Evolutionary conservation across 768 basidiomycete genomes (phyloP), one percentile per base, ranked within the genome.

Genomic region (Pseudohyphozyma bogoriensis): DNA sequence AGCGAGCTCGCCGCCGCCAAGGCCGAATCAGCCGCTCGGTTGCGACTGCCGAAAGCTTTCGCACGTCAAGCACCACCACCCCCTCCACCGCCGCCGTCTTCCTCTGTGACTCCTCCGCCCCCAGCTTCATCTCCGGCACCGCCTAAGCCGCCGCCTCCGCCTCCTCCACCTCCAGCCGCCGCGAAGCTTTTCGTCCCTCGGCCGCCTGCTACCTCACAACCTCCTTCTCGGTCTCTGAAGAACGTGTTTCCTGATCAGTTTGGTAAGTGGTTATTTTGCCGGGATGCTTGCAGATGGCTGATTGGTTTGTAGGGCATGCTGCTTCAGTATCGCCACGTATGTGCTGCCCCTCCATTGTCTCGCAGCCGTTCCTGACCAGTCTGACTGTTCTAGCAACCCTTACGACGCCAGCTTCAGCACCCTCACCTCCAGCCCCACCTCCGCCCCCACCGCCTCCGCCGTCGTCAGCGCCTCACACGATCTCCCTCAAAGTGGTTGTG

Each of bases 31-130:
- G 85, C 66, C 73, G 85, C 9, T 26, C 40, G 28, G 72, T 74
- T 24, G 76, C 77, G 37, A 35, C 5, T 76, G 83, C 11, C 50
- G 81, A 81, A 66, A 73, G 75, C 20, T 78, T 81, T 47, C 15
- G 62, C 62, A 74, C 59, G 74, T 70, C 60, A 78, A 77, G 68
- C 75, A 7, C 73, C 74, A 15, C 70, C 73, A 13, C 64, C 71
- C n/a, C 67, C 74, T 36, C 69, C 66, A n/a, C 66, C 58, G 29
- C 61, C 71, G n/a, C 65, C 71, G 5, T 60, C 65, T 12, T 1
- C 45, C 9, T 22, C 56, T n/a, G 1, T n/a, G 3, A 26, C 47
- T 1, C 26, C 39, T 2, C 11, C 70, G 12, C 71, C 76, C 0
- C 74, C 76, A 0, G 74, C 77, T 1, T 58, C 65, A 15, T 56